phyloP scores from a whole-genome alignment of 257 asterid genomes.

The Hygrophila difformis region DNA sequence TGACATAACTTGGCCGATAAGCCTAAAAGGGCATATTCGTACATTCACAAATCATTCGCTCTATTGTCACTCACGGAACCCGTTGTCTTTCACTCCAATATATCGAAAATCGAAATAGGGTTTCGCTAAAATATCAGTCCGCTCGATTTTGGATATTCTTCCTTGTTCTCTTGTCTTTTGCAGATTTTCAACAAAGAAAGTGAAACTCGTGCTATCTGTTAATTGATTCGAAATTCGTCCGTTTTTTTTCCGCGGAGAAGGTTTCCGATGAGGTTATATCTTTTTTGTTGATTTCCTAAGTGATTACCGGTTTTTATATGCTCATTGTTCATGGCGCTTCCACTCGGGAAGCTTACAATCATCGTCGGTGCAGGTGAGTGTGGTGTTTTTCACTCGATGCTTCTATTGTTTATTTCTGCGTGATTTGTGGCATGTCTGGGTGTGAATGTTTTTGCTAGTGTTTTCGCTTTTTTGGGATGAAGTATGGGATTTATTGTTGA shows the following conservation, averaged over 20 bases:
- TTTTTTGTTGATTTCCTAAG: neutral
- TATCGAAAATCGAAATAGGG: too few relatives aligned
- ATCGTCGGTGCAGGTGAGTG: slow-evolving; percentile 80
- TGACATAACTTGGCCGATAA: neutral
- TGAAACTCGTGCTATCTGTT: too few relatives aligned
- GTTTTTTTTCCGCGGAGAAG: too few relatives aligned
- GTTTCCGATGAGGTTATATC: neutral
- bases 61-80: neutral
- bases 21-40: neutral
- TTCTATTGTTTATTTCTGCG: neutral
- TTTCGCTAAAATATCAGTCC: too few relatives aligned
- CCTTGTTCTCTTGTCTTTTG: too few relatives aligned
- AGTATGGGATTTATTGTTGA: too few relatives aligned
- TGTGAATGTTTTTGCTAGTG: too few relatives aligned
- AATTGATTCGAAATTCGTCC: neutral
- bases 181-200: too few relatives aligned
- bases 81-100: too few relatives aligned
- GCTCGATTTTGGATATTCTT: neutral
- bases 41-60: neutral
- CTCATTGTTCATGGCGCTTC: slow-evolving; percentile 52
- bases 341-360: slow-evolving; percentile 76
- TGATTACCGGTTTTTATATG: neutral
- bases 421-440: neutral
- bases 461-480: too few relatives aligned
- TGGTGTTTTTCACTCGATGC: slow-evolving; percentile 1